Evolutionary conservation across 352 stramenopile genomes (phyloP).

Genomic region (Globisporangium cystogenes): DNA sequence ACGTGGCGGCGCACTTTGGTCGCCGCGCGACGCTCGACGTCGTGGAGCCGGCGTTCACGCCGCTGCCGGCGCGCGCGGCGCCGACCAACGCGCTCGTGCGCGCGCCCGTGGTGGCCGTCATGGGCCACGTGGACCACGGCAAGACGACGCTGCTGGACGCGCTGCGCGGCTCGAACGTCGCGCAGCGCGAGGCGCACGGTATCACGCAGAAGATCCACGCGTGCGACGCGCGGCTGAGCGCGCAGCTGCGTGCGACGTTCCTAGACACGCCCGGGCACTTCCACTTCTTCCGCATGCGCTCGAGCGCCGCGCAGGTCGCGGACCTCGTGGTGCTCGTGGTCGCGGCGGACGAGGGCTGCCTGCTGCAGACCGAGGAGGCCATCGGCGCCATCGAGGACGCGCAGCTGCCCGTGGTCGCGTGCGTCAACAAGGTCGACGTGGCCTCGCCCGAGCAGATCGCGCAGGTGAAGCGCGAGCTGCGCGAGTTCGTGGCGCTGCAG

Average conservation of each 20-base stretch:
- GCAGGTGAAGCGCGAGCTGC: constrained; percentile 47
- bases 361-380: constrained; percentile 97
- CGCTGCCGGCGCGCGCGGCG: constrained; percentile 9
- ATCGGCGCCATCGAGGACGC: constrained; percentile 86
- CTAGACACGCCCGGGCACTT: constrained; percentile 99
- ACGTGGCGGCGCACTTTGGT: constrained; percentile 42
- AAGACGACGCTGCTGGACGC: constrained; percentile 99
- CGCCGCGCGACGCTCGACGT: constrained; percentile 48
- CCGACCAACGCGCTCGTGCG: constrained; percentile 33
- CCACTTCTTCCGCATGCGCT: constrained; percentile 98
- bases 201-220: constrained; percentile 99
- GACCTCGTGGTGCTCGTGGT: constrained; percentile 97
- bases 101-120: constrained; percentile 97
- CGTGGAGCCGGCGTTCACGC: constrained; percentile 43
- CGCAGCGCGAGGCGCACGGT: constrained; percentile 92
- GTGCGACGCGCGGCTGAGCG: constrained; percentile 90
- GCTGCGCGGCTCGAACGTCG: constrained; percentile 88
- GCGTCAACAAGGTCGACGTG: constrained; percentile 89
- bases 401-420: constrained; percentile 66
- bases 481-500: constrained; percentile 80
- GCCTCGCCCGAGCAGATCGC: constrained; percentile 29
- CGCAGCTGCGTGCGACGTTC: constrained; percentile 88
- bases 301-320: constrained; percentile 95
- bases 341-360: constrained; percentile 97
- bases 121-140: constrained; percentile 99